Percentiles rank a stretch among this genome's conserved stretches.
These are phyloP conservation scores for Pyrenophora seminiperda DNA, from an alignment of 2,329 filamentous ascomycete species.

Conservation along the genomic window DNA sequence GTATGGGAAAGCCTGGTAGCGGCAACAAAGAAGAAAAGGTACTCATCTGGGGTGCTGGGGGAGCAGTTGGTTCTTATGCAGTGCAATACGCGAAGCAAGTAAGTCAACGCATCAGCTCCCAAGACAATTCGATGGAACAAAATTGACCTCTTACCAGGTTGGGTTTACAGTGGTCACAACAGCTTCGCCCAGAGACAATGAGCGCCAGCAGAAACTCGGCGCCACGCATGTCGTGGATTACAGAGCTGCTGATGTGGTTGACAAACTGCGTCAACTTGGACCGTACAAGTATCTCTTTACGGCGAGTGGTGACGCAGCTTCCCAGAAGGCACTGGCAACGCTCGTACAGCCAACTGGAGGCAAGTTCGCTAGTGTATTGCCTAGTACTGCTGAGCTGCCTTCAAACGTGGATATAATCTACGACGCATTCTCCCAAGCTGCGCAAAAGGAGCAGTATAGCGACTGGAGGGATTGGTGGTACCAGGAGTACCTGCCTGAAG, in stretches of 20 bases:
- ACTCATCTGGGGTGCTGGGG: conserved; percentile 36
- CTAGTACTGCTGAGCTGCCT: conserved; percentile 28
- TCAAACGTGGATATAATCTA: conserved; percentile 32
- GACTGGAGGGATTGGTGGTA: conserved; percentile 35
- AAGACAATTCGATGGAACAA: neutral
- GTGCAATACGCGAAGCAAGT: conserved; percentile 34
- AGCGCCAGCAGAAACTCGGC: conserved; percentile 31
- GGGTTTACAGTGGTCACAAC: conserved; percentile 35
- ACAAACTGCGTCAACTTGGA: conserved; percentile 25
- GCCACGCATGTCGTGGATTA: conserved; percentile 34
- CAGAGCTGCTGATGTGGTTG: conserved; percentile 31
- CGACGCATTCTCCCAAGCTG: conserved; percentile 34
- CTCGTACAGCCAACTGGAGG: conserved; percentile 29
- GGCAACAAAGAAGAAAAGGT: conserved; percentile 30
- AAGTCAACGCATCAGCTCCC: conserved; percentile 1
- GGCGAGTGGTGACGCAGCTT: conserved; percentile 32
- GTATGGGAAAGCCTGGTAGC: conserved; percentile 29
- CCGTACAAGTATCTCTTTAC: conserved; percentile 37
- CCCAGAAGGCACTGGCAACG: conserved; percentile 31
- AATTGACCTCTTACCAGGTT: conserved; percentile 29
- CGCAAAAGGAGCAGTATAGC: conserved; percentile 26
- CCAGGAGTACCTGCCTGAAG: conserved; percentile 31
- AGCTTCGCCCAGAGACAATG: conserved; percentile 29
- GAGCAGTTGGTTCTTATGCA: conserved; percentile 35
- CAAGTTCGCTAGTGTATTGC: conserved; percentile 29